These are phyloP conservation scores for Leccinum longicurvipes DNA, from an alignment of 768 basidiomycete genomes.

Conservation along the genomic window DNA sequence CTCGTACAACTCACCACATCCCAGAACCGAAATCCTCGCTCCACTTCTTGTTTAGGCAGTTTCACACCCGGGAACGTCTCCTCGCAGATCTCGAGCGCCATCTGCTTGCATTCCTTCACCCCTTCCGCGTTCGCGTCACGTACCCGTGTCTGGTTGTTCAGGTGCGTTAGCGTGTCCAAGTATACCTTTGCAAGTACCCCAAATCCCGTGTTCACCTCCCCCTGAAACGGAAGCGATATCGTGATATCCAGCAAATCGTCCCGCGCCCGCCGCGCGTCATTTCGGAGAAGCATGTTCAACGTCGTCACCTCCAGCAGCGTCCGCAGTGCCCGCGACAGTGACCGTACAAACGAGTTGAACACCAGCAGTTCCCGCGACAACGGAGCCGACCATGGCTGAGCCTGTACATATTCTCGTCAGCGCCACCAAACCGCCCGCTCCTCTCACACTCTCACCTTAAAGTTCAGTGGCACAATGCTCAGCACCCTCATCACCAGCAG, in stretches of 20 bases:
- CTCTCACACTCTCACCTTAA: conserved; percentile 60
- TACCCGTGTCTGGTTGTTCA: conserved; percentile 77
- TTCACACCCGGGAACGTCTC: conserved; percentile 94
- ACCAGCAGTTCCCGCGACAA: conserved; percentile 94
- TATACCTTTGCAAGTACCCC: conserved; percentile 97
- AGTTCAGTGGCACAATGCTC: conserved; percentile 91
- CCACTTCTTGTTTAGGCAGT: conserved; percentile 81
- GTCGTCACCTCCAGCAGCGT: conserved; percentile 88
- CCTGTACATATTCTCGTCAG: conserved; percentile 39
- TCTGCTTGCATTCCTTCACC: conserved; percentile 76
- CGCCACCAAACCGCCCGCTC: neutral
- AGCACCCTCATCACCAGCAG: conserved; percentile 94
- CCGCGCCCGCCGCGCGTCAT: conserved; percentile 79
- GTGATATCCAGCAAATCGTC: conserved; percentile 93
- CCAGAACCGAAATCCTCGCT: conserved; percentile 98
- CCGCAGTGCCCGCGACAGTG: conserved; percentile 85
- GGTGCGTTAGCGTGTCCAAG: conserved; percentile 85
- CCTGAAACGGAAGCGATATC: conserved; percentile 90
- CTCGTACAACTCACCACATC: conserved; percentile 70
- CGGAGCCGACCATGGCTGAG: conserved; percentile 93
- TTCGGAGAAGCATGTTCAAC: conserved; percentile 88
- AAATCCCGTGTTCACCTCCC: conserved; percentile 96
- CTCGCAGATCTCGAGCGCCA: conserved; percentile 90
- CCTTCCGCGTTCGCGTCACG: conserved; percentile 75
- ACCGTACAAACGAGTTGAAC: conserved; percentile 96